These are phyloP conservation scores for Aspergillus transmontanensis DNA, from an alignment of 2,329 filamentous ascomycete species.

Conservation along the genomic window DNA sequence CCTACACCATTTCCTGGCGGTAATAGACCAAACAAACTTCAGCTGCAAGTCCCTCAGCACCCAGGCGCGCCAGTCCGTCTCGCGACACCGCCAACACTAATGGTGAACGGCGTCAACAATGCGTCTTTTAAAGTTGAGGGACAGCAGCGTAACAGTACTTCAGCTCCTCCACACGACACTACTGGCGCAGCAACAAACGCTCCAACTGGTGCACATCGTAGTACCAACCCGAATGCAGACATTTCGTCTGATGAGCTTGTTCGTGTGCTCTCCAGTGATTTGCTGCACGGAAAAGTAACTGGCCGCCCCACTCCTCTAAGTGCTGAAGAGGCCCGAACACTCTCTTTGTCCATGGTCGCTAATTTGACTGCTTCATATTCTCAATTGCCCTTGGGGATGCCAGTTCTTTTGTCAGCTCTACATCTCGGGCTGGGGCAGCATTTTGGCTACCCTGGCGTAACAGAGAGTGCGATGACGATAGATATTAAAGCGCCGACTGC, in stretches of 20 bases:
- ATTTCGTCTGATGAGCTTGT: conserved; percentile 37
- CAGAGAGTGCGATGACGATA: conserved; percentile 29
- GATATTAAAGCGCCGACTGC: conserved; percentile 21
- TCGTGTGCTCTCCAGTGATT: conserved; percentile 33
- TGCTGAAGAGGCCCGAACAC: conserved; percentile 32
- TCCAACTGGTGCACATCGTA: conserved; percentile 13
- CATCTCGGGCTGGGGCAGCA: conserved; percentile 41
- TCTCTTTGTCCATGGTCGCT: conserved; percentile 36
- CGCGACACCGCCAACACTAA: conserved; percentile 45
- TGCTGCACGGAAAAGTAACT: conserved; percentile 32
- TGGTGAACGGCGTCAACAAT: conserved; percentile 41
- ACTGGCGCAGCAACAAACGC: conserved; percentile 8
- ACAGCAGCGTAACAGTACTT: conserved; percentile 19
- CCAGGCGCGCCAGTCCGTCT: conserved; percentile 44
- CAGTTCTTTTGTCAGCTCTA: conserved; percentile 34
- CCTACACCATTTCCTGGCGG: conserved; percentile 25
- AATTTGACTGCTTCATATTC: conserved; percentile 34
- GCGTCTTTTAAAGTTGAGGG: conserved; percentile 20
- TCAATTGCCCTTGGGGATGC: conserved; percentile 24
- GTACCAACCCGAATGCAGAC: conserved; percentile 7
- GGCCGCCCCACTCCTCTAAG: conserved; percentile 32
- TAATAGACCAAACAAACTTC: conserved; percentile 41
- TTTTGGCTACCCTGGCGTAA: conserved; percentile 31
- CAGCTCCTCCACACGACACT: conserved; percentile 8
- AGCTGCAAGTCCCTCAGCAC: conserved; percentile 47